Evolutionary conservation across 1,284 basidiomycete species (phyloP).

Genomic region (Ustilago nuda): DNA sequence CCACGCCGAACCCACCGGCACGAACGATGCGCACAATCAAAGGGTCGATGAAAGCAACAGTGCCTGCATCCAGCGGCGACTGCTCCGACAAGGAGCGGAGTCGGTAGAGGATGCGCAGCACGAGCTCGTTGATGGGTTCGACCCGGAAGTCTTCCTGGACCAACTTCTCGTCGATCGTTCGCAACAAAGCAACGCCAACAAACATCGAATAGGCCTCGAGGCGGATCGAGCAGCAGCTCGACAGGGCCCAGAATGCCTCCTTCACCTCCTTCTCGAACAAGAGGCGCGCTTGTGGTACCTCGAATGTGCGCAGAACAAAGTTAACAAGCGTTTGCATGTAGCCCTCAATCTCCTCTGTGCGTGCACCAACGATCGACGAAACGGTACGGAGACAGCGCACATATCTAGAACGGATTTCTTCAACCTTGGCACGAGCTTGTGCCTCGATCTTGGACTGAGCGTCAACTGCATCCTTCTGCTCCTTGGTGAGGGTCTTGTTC

Average conservation of each 20-base stretch:
- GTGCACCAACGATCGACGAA: constrained; percentile 47
- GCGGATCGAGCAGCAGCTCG: constrained; percentile 54
- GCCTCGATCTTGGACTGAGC: constrained; percentile 62
- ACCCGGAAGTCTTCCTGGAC: constrained; percentile 56
- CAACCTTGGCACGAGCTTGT: constrained; percentile 54
- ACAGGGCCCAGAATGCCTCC: constrained; percentile 50
- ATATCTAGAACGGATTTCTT: constrained; percentile 43
- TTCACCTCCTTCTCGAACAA: constrained; percentile 46
- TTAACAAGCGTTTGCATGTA: constrained; percentile 55
- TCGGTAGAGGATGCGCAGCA: constrained; percentile 87
- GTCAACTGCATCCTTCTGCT: constrained; percentile 62
- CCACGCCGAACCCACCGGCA: constrained; percentile 77
- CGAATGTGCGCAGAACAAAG: constrained; percentile 39
- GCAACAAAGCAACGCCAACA: constrained; percentile 55
- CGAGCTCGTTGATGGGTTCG: constrained; percentile 73
- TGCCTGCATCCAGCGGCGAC: constrained; percentile 83
- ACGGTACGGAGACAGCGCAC: constrained; percentile 52
- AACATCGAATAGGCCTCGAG: constrained; percentile 56
- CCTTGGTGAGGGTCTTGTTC: constrained; percentile 60
- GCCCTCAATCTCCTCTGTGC: constrained; percentile 49
- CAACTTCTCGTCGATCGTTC: constrained; percentile 54
- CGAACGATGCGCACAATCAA: constrained; percentile 80
- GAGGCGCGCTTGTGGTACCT: constrained; percentile 44
- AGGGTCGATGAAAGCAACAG: constrained; percentile 84
- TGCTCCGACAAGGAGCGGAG: constrained; percentile 85